These are phyloP conservation scores for Salix exigua DNA, from an alignment of 345 rosid genomes.

Conservation along the genomic window DNA sequence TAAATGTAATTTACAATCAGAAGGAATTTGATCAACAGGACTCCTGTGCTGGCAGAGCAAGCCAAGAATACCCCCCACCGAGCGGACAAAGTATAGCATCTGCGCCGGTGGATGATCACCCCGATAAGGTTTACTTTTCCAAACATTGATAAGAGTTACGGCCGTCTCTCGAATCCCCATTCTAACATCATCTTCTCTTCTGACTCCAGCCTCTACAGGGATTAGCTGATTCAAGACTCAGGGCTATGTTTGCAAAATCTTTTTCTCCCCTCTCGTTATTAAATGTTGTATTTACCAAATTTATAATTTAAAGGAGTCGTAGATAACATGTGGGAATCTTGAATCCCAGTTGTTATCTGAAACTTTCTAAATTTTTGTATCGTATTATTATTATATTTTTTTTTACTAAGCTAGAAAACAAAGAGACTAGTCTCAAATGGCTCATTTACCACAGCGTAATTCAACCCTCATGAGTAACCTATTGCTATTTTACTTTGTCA, in stretches of 20 bases:
- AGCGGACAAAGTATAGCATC: not conserved
- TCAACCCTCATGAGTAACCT: not conserved
- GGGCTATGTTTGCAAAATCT: too few species aligned
- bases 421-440: not conserved
- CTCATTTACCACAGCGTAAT: not conserved
- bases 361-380: too few species aligned
- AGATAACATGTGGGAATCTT: too few species aligned
- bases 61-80: not conserved
- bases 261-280: too few species aligned
- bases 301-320: too few species aligned
- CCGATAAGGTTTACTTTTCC: not conserved
- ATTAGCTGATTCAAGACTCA: not conserved
- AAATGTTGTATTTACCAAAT: too few species aligned
- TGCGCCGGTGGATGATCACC: not conserved
- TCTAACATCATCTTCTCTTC: not conserved
- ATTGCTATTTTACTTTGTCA: slow-evolving; percentile 32
- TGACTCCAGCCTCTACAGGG: not conserved
- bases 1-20: not conserved
- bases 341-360: too few species aligned
- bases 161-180: not conserved
- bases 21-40: not conserved
- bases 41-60: not conserved
- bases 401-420: too few species aligned
- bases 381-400: too few species aligned
- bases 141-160: not conserved